A percentile compares a stretch with the other conserved stretches of the same genome.
Conservation (phyloP, 2,329 filamentous ascomycete genomes). For the Fonsecaea erecta region DNA sequence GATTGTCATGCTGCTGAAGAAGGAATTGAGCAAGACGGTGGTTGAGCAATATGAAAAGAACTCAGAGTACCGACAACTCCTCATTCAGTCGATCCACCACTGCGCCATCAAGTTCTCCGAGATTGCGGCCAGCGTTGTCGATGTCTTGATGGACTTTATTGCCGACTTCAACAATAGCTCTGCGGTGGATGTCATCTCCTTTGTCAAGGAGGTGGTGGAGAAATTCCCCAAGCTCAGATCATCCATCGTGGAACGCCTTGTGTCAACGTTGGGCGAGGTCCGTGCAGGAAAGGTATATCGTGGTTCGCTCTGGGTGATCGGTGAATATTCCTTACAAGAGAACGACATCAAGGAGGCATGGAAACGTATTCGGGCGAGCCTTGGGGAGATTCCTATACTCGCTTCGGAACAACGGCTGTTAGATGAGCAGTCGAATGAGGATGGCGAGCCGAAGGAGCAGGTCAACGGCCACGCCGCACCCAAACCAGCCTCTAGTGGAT, state of each 20-base stretch:
- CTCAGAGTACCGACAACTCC: constrained; percentile 87
- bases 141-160: constrained; percentile 98
- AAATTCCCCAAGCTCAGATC: constrained; percentile 90
- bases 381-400: constrained; percentile 96
- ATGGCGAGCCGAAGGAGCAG: constrained; percentile 67
- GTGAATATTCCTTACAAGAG: constrained; percentile 93
- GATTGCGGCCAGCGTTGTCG: constrained; percentile 94
- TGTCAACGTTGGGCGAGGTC: constrained; percentile 89
- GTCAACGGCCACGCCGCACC: constrained; percentile 84
- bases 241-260: constrained; percentile 84
- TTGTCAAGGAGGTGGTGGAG: constrained; percentile 98
- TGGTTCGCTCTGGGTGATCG: constrained; percentile 95
- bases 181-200: constrained; percentile 95
- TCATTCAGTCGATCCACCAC: constrained; percentile 97
- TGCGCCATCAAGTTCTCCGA: constrained; percentile 99
- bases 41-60: constrained; percentile 99
- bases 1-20: constrained; percentile 93
- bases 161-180: constrained; percentile 97
- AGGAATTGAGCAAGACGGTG: constrained; percentile 95
- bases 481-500: constrained; percentile 66
- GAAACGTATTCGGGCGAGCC: constrained; percentile 90
- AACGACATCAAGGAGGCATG: constrained; percentile 94
- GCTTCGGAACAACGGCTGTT: constrained; percentile 91
- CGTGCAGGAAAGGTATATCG: constrained; percentile 96
- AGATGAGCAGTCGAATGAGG: constrained; percentile 76